Evolutionary conservation across 2,329 filamentous ascomycete species (phyloP), one percentile per base, ranked within the genome.

Genomic region (Torrubiella hemipterigena): DNA sequence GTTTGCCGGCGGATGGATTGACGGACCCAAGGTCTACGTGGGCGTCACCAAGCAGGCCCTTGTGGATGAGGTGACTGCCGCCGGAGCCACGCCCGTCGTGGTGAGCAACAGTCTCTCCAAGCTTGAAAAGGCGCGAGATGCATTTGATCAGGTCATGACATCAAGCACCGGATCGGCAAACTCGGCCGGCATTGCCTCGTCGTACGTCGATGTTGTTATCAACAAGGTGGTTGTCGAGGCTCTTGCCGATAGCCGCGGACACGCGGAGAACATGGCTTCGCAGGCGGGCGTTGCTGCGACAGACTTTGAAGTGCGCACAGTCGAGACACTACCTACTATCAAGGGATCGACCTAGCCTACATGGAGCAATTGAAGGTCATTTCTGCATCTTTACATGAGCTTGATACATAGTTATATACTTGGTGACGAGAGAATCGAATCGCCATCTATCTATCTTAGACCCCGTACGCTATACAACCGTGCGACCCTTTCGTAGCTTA

Each of bases 101-200:
- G 33, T 58, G 16, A 32, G 43, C 40, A 54, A 46, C 39, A 49
- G 47, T 41, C 33, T 57, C 40, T 48, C 47, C 41, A 52, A 52
- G 49, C 54, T 62, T 39, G 44, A 54, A 20, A 44, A 57, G 20
- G 56, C 56, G 29, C 60, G 61, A 49, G 34, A 39, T 29, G 56
- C 54, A 2, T 55, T 63, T 34, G 56, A 58, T 42, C 54, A 55
- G 31, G 48, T 58, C 36, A 48, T 59, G 45, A 32, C 40, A 19
- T 31, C 42, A 33, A 46, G 49, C 35, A n/a, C n/a, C n/a, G 39
- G 39, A 37, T 7, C 19, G 12, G 17, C 18, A 3, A 41, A 44
- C 20, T 35, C 34, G 13, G 31, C 44, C 12, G 49, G 52, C 33
- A 51, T 58, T 31, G 55, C 54, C 2, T 39, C 55, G 5, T 58